Percentiles rank a stretch among this genome's conserved stretches.
These are phyloP conservation scores for Fraxinus pennsylvanica DNA, from an alignment of 257 asterid genomes.

Conservation along the genomic window DNA sequence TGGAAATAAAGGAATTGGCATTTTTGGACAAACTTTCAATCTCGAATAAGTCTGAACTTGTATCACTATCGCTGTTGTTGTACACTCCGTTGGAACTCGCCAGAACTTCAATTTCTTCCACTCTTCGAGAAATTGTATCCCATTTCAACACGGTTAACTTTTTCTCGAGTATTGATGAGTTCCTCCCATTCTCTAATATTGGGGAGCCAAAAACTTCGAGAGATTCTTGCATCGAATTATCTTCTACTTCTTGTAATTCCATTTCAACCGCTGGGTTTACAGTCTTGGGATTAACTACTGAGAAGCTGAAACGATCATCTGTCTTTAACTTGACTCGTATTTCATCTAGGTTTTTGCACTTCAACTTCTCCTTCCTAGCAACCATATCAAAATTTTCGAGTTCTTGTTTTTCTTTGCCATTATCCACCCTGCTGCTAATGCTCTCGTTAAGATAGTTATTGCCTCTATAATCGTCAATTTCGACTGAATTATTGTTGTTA, in stretches of 20 bases:
- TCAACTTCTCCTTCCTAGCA: slow-evolving; percentile 11
- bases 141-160: slow-evolving; percentile 47
- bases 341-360: slow-evolving; percentile 26
- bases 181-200: slow-evolving; percentile 24
- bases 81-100: slow-evolving; percentile 39
- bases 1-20: slow-evolving; percentile 38
- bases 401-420: slow-evolving; percentile 22
- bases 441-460: slow-evolving; percentile 29
- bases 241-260: slow-evolving; percentile 30
- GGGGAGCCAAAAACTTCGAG: slow-evolving; percentile 46
- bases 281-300: slow-evolving; percentile 25
- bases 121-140: slow-evolving; percentile 55
- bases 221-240: slow-evolving; percentile 28
- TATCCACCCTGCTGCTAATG: slow-evolving; percentile 10
- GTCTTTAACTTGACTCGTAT: slow-evolving; percentile 16
- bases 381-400: slow-evolving; percentile 7
- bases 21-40: slow-evolving; percentile 69
- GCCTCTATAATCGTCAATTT: slow-evolving; percentile 27
- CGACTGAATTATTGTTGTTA: slow-evolving; percentile 49
- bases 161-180: slow-evolving; percentile 33
- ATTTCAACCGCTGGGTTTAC: slow-evolving; percentile 21
- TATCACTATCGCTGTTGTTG: slow-evolving; percentile 59
- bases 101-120: slow-evolving; percentile 37
- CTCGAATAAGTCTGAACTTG: slow-evolving; percentile 82
- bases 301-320: slow-evolving; percentile 28